Base-by-base conservation (phyloP, 2,329 filamentous ascomycete species). In the Calonectria crousiana region DNA sequence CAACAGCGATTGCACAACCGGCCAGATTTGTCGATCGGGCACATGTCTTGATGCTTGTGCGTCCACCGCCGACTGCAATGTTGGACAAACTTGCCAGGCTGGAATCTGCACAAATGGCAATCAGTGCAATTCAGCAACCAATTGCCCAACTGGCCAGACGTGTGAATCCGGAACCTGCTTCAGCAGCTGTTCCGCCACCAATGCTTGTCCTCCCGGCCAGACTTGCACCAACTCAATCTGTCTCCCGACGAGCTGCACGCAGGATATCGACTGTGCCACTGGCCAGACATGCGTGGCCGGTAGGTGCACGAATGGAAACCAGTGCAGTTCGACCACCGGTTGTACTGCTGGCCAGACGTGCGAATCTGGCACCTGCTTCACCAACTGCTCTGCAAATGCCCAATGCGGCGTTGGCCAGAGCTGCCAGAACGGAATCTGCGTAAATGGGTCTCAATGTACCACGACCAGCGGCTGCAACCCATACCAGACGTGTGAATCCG, bases 221-320 rank as follows among this genome's bases (percentile, higher is more conserved):
- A 62, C 56, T 9, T 62, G 56, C 23, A 41, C 23, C 23, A 28
- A 62, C 34, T 62, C 56, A 20, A 41, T 62, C 23, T 62, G 56
- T 26, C 34, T 62, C 3, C 41, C 51, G 10, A 38, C 51, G 14
- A 34, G n/a, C 16, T 69, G 67, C 18, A 49, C 53, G 10, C n/a
- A 11, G n/a, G 38, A 41, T 16, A 52, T n/a, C 10, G 69, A 71
- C 28, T 71, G 69, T 6, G 60, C 26, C 18, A 13, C 18, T 9
- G 69, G 62, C 6, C 49, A 67, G 32, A 38, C 28, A 9, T 72
- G 69, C 23, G 23, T 28, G 28, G 66, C 62, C n/a, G 69, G 62
- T 10, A 62, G 18, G 0, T 72, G 69, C 13, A 30, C 49, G 36
- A 52, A 38, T 2, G 23, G 69, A 4, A 32, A 14, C 51, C 49